Base-by-base conservation (phyloP, 805 yeast genomes). In the Nakazawaea laoshanensis region DNA sequence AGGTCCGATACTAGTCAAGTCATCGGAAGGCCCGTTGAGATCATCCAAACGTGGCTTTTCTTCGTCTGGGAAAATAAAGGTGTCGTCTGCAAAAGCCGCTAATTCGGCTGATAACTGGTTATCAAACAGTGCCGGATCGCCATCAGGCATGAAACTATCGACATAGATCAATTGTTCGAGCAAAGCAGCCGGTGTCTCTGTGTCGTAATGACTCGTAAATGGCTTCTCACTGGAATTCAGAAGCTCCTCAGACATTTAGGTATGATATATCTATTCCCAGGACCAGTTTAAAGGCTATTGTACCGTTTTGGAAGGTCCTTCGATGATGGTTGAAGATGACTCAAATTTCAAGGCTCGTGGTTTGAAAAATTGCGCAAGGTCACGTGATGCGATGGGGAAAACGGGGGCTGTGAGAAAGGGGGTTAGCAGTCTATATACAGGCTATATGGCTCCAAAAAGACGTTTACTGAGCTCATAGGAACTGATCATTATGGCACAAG, bases 401-500 rank as follows among this genome's bases (percentile, higher is more conserved):
- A n/a, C n/a, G n/a, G n/a, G n/a, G n/a, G n/a, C n/a, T n/a, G n/a
- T n/a, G n/a, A n/a, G n/a, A n/a, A n/a, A n/a, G n/a, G n/a, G n/a
- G n/a, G n/a, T n/a, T n/a, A n/a, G n/a, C n/a, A n/a, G n/a, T n/a
- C n/a, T 23, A 30, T 23, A 30, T 30, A 18, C 35, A 32, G 11
- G n/a, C n/a, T n/a, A n/a, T n/a, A n/a, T 5, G 9, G 4, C 4
- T 7, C n/a, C 38, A 39, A 71, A 70, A 23, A 76, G 50, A 36
- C 73, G 72, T 55, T 92, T 92, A 18, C 94, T 82, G 27, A 88
- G 63, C 53, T 92, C 98, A 52, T 92, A 92, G 24, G 92, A 80
- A 9, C 96, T 85, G 28, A 92, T 87, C 98, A 92, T 92, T 24
- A 92, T 89, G 2, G 98, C 98, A 67, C 98, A 92, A 11, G 96